phyloP scores from a whole-genome alignment of 1,284 basidiomycete species.

The Ceratobasidium papillatum region DNA sequence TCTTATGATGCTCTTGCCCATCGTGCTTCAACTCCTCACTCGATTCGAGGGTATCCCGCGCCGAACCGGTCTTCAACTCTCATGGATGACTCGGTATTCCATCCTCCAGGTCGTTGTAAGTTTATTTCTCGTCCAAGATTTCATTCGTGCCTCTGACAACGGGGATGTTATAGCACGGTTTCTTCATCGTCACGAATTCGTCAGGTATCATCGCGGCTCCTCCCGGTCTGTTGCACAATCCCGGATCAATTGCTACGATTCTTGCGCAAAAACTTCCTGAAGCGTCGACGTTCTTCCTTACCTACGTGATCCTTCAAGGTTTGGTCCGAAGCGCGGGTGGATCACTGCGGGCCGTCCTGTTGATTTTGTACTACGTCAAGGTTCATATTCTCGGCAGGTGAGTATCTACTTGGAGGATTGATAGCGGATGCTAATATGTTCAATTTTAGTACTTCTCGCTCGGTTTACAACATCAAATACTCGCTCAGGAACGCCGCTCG shows the following conservation, averaged over 20 bases:
- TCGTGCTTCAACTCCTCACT: conserved; percentile 68
- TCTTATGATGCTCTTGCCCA: conserved; percentile 75
- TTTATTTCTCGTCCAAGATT: conserved; percentile 38
- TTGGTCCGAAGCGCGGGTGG: conserved; percentile 58
- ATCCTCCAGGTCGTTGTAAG: conserved; percentile 75
- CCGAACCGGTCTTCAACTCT: conserved; percentile 74
- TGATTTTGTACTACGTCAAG: conserved; percentile 73
- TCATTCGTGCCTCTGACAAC: conserved; percentile 52
- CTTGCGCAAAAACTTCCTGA: conserved; percentile 71
- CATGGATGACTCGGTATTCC: conserved; percentile 79
- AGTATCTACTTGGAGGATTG: conserved; percentile 50
- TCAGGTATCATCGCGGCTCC: conserved; percentile 65
- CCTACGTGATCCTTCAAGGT: conserved; percentile 55
- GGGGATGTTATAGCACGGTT: conserved; percentile 60
- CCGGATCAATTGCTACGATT: conserved; percentile 60
- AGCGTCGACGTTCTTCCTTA: conserved; percentile 83
- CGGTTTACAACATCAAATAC: conserved; percentile 54
- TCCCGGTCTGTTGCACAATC: conserved; percentile 57
- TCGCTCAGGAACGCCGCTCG: conserved; percentile 65
- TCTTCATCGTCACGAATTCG: conserved; percentile 75
- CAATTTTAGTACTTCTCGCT: conserved; percentile 55
- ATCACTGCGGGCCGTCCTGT: conserved; percentile 68
- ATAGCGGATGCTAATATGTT: not conserved
- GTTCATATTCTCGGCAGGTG: conserved; percentile 59
- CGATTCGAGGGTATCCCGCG: conserved; percentile 78